Conservation (phyloP, 2,329 filamentous ascomycete genomes). For the Colletotrichum liaoningense region DNA sequence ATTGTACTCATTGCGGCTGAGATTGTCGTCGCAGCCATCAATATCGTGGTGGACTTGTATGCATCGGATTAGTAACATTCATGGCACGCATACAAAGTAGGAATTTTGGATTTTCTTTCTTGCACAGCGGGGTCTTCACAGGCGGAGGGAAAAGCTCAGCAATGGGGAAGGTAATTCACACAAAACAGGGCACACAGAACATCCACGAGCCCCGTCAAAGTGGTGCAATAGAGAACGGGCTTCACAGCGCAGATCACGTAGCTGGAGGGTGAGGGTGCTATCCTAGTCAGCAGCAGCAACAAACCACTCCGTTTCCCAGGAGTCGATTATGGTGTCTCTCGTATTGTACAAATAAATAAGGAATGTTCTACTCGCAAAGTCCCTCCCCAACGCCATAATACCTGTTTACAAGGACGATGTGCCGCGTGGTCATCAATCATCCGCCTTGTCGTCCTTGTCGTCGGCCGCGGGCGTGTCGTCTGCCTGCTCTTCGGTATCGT, state of each 20-base stretch:
- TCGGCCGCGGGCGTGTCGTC: constrained; percentile 33
- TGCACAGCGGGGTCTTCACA: not conserved
- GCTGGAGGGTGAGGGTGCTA: not conserved
- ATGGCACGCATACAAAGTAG: not conserved
- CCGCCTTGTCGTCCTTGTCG: constrained; percentile 32
- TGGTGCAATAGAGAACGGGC: constrained; percentile 23
- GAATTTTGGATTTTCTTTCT: not conserved
- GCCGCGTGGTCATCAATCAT: constrained; percentile 8
- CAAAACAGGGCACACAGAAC: constrained; percentile 25
- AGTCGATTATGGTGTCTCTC: constrained; percentile 17
- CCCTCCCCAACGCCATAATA: constrained; percentile 26
- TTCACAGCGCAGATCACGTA: constrained; percentile 22
- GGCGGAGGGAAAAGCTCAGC: constrained; percentile 5
- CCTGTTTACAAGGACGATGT: not conserved
- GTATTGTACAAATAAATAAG: constrained; percentile 27
- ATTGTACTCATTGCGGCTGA: constrained; percentile 96
- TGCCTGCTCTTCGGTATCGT: constrained; percentile 54
- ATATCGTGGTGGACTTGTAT: constrained; percentile 95
- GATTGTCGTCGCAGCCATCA: constrained; percentile 91
- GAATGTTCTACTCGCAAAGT: constrained; percentile 23
- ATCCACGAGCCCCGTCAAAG: constrained; percentile 9
- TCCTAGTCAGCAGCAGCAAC: not conserved
- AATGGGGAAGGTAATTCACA: constrained; percentile 8
- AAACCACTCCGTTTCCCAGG: not conserved
- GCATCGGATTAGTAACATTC: constrained; percentile 53